A percentile compares a stretch with the other conserved stretches of the same genome.
Conservation (phyloP, 2,329 filamentous ascomycete genomes). For the Westerdykella ornata region DNA sequence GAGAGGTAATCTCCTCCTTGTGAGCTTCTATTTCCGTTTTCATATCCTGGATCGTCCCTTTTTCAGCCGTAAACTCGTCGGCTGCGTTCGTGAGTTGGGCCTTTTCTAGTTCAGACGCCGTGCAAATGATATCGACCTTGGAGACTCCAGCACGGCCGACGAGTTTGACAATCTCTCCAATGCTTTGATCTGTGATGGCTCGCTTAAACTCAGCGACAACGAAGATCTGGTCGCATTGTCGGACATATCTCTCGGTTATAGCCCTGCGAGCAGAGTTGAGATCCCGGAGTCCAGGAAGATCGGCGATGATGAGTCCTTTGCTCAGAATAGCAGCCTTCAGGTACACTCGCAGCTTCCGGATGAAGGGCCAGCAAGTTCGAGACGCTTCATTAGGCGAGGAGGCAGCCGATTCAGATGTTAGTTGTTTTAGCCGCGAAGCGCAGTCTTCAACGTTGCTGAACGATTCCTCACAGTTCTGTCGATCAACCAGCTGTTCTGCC, state of each 20-base stretch:
- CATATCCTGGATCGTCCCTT: slow-evolving; percentile 9
- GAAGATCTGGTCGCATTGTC: slow-evolving; percentile 45
- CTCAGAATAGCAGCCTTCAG: slow-evolving; percentile 44
- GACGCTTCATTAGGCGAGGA: background rate
- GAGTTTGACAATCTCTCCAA: slow-evolving; percentile 39
- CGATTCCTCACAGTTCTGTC: slow-evolving; percentile 13
- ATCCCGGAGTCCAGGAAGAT: slow-evolving; percentile 47
- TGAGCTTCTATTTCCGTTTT: slow-evolving; percentile 4
- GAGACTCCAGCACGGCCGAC: slow-evolving; percentile 35
- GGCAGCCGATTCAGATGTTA: slow-evolving; percentile 35
- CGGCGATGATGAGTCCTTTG: slow-evolving; percentile 45
- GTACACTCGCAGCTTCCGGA: slow-evolving; percentile 42
- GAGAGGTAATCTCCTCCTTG: slow-evolving; percentile 3
- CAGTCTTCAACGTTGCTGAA: slow-evolving; percentile 37
- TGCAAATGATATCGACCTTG: slow-evolving; percentile 24
- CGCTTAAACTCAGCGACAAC: slow-evolving; percentile 41
- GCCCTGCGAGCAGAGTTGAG: slow-evolving; percentile 40
- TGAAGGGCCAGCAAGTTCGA: slow-evolving; percentile 41
- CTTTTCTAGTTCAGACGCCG: slow-evolving; percentile 13
- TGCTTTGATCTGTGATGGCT: slow-evolving; percentile 39
- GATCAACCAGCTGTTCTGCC: slow-evolving; percentile 8
- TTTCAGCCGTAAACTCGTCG: slow-evolving; percentile 10
- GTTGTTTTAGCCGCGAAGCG: slow-evolving; percentile 27
- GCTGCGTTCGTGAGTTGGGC: slow-evolving; percentile 10
- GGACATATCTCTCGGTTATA: slow-evolving; percentile 44